Conservation (phyloP, 1,284 basidiomycete species). For the Xerocomus nothofagi region DNA sequence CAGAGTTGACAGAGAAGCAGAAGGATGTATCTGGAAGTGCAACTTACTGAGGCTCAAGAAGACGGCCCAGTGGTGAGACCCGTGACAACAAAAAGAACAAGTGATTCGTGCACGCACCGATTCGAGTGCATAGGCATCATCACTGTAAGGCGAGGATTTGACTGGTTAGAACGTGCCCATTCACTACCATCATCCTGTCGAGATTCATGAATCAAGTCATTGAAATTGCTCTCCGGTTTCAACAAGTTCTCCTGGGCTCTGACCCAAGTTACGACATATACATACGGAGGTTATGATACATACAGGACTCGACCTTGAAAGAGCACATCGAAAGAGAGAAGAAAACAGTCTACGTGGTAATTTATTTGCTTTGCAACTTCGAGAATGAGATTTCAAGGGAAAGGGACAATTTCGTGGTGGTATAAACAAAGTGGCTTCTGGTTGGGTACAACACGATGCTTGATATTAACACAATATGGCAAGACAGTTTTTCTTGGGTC, state of each 20-base stretch:
- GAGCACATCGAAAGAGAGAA: constrained; percentile 24
- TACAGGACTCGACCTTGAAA: constrained; percentile 4
- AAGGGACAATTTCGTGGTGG: constrained; percentile 19
- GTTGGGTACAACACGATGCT: constrained; percentile 32
- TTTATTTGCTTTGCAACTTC: constrained; percentile 15
- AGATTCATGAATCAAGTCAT: not conserved
- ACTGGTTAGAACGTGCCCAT: not conserved
- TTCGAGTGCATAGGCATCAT: not conserved
- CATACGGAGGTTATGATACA: constrained; percentile 24
- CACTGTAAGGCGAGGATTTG: not conserved
- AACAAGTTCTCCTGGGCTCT: not conserved
- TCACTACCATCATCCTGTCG: not conserved
- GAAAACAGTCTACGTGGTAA: constrained; percentile 20
- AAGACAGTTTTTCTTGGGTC: constrained; percentile 24
- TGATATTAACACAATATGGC: constrained; percentile 29
- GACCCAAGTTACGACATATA: not conserved
- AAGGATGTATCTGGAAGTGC: not conserved
- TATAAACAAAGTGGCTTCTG: constrained; percentile 26
- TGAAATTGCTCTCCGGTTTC: not conserved
- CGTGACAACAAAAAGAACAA: not conserved
- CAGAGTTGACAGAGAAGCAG: constrained; percentile 7
- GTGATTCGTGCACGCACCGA: not conserved
- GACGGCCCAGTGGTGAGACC: not conserved
- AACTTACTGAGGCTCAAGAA: not conserved
- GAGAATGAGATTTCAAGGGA: constrained; percentile 4